phyloP scores from a whole-genome alignment of 257 asterid genomes.

The Solanum gandarillasii region DNA sequence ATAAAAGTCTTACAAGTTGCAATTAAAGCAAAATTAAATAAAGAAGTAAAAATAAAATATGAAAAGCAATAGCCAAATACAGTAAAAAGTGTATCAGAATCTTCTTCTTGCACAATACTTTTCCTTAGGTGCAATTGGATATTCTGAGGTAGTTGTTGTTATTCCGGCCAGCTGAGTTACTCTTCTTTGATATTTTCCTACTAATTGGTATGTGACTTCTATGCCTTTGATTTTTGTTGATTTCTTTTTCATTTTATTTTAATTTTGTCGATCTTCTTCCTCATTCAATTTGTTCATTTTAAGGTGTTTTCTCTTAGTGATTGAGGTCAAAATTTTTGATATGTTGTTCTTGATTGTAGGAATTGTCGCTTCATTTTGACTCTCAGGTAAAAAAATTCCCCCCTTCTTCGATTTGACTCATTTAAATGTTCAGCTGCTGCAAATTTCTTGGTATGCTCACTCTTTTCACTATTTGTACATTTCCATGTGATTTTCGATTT shows the following conservation, averaged over 20 bases:
- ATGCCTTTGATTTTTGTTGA: neutral
- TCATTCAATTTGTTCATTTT: neutral
- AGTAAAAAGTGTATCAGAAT: neutral
- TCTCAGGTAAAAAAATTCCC: too few species aligned
- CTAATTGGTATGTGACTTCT: neutral
- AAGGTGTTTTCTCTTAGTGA: too few species aligned
- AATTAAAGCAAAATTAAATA: too few species aligned
- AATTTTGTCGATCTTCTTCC: neutral
- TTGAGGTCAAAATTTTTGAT: too few species aligned
- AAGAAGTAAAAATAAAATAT: too few species aligned
- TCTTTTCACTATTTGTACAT: neutral
- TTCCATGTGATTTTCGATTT: neutral
- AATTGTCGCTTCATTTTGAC: too few species aligned
- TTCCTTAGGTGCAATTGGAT: neutral
- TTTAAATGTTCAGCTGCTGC: neutral
- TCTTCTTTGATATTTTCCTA: neutral
- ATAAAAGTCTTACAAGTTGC: too few species aligned
- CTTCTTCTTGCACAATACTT: neutral
- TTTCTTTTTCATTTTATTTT: neutral
- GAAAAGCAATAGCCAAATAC: too few species aligned
- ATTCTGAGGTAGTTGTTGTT: neutral
- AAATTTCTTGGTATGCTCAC: neutral
- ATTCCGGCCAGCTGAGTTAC: neutral
- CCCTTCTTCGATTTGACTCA: too few species aligned
- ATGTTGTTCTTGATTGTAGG: too few species aligned